Conservation (phyloP, 1,284 basidiomycete genomes). For the Papiliotrema fonsecae region DNA sequence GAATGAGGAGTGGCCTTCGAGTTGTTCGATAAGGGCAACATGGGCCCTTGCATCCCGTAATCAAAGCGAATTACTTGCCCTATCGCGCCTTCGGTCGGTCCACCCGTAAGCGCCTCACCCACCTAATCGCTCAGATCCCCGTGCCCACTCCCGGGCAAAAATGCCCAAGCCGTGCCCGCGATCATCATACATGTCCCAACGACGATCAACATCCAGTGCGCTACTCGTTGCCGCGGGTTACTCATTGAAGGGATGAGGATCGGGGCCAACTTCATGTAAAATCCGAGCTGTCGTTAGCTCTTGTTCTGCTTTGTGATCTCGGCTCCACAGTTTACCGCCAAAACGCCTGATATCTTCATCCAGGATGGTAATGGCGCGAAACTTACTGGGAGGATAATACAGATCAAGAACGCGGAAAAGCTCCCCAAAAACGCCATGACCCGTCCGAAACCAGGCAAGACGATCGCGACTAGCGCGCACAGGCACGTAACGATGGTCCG, state of each 20-base stretch:
- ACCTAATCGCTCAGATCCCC: too few species aligned
- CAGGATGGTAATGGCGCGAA: too few species aligned
- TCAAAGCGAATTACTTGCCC: too few species aligned
- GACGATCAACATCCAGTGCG: conserved; percentile 59
- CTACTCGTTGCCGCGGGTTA: conserved; percentile 50
- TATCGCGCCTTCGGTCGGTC: too few species aligned
- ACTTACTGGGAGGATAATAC: conserved; percentile 70
- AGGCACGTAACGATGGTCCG: conserved; percentile 35
- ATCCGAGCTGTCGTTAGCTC: conserved; percentile 27
- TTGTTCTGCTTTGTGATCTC: too few species aligned
- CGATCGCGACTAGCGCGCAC: conserved; percentile 31
- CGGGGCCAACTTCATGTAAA: conserved; percentile 39
- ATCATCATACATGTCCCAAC: conserved; percentile 62
- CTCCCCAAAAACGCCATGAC: conserved; percentile 88
- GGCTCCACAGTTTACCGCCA: too few species aligned
- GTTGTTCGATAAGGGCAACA: too few species aligned
- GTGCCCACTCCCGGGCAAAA: conserved; percentile 48
- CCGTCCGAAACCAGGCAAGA: conserved; percentile 53
- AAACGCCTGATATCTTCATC: too few species aligned
- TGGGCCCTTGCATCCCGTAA: too few species aligned
- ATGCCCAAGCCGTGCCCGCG: conserved; percentile 71
- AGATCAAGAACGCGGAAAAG: conserved; percentile 78
- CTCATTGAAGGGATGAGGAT: conserved; percentile 10
- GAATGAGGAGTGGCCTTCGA: too few species aligned
- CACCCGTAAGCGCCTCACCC: too few species aligned